Conservation (phyloP, 2,329 filamentous ascomycete species). For the Talaromyces marneffei region DNA sequence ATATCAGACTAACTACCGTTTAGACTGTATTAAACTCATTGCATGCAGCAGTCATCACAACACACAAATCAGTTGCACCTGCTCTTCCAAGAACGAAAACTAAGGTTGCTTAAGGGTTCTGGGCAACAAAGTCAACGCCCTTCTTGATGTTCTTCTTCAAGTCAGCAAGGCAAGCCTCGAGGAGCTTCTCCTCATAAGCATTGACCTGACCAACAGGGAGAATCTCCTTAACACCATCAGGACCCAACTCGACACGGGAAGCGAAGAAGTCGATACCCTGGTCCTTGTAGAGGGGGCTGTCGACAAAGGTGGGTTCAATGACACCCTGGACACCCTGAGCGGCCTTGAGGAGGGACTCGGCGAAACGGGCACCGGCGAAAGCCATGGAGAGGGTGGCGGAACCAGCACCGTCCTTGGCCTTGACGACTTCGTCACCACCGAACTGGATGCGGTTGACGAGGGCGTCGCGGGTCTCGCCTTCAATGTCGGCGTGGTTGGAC, state of each 20-base stretch:
- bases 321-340: conserved; percentile 90
- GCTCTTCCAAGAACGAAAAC: not conserved
- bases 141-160: conserved; percentile 79
- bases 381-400: conserved; percentile 98
- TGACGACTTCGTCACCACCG: conserved; percentile 96
- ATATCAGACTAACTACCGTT: conserved; percentile 2
- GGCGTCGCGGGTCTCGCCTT: conserved; percentile 64
- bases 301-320: conserved; percentile 92
- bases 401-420: conserved; percentile 97
- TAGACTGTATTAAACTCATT: conserved; percentile 6
- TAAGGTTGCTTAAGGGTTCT: conserved; percentile 44
- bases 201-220: conserved; percentile 78
- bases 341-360: conserved; percentile 90
- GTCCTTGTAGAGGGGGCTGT: conserved; percentile 97
- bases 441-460: conserved; percentile 96
- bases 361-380: conserved; percentile 79
- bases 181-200: conserved; percentile 78
- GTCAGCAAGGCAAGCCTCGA: conserved; percentile 73
- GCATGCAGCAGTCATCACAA: conserved; percentile 10
- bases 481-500: conserved; percentile 77
- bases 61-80: not conserved
- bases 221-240: conserved; percentile 93
- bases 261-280: conserved; percentile 97
- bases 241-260: conserved; percentile 90
- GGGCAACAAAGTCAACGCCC: conserved; percentile 64